Evolutionary conservation across 306 rosid species (phyloP), one percentile per base, ranked within the genome.

Genomic region (Fagus crenata): DNA sequence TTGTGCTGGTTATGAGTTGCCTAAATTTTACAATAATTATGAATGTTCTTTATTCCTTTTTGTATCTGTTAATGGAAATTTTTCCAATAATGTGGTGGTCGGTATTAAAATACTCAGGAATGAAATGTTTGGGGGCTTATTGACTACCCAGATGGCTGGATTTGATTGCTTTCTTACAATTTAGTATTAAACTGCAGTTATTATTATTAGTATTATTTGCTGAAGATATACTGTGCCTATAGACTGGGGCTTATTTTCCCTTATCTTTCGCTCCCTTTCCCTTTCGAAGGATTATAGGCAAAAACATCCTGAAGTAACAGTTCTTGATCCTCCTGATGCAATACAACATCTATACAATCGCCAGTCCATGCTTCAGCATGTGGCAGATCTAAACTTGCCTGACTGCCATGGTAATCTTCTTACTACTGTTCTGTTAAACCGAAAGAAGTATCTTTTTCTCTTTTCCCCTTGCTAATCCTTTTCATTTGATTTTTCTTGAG

Each of bases 321-420:
- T 87, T 14, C 78, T 85, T 71, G 91, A 87, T 81, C 87, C 87
- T 49, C 91, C 89, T 0, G 82, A 73, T 58, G 83, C 89, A 53
- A 81, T 87, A 73, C 79, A 81, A 83, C 87, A 69, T 53, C 77
- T 87, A 65, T 86, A 81, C 80, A 87, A 87, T 51, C 91, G 91
- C 74, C 86, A 87, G 71, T 85, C 89, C 75, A 85, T 87, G 91
- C 89, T 85, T 72, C 86, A 85, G 84, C 68, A 64, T 76, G 91
- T 87, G 87, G 84, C 64, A 75, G 89, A 85, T 64, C 64, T 87
- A 28, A 85, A 85, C 78, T 81, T 87, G 68, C 81, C 79, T 15
- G 89, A 85, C 41, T 78, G 84, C 81, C 69, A 83, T 49, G 91
- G 91, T 85, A 87, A 78, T 56, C 55, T 77, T 42, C 69, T 82